Evolutionary conservation across 306 rosid genomes (phyloP), one percentile per base, ranked within the genome.

Genomic region (Medicago lupulina): DNA sequence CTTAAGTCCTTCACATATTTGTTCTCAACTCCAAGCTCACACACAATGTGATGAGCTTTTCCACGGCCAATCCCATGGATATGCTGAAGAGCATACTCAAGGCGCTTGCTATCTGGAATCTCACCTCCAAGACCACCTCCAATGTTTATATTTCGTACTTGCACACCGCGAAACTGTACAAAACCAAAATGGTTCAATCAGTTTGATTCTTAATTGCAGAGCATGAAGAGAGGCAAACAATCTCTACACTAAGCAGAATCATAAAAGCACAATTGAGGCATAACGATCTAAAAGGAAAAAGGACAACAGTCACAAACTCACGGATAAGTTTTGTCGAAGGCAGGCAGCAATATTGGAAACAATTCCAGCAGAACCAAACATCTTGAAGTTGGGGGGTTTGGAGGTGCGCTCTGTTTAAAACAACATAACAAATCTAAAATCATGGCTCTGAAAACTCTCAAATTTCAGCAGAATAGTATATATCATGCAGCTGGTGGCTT

Each of bases 61-160:
- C 85, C 28, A 39, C 84, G 87, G 39, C 97, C 93, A 76, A 91
- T 79, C 39, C 97, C 97, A 44, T 89, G 88, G 71, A 91, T 71
- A 71, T 81, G 85, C 77, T 82, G 97, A 38, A 89, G 92, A 51
- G 97, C 92, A 67, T 44, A 85, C 82, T 79, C 70, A 4, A 89
- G 92, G 59, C 88, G 77, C 84, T 91, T 89, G 60, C 76, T 66
- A 75, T 89, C 97, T 18, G 93, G 97, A 71, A 91, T 91, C 76
- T 91, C 97, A 59, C 89, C 89, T 62, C 85, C 88, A 67, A 89
- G 73, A 53, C 97, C 97, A 58, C 93, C 97, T 76, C 84, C 90
- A 57, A 91, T 85, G 75, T 76, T 85, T 41, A 91, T 83, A 70
- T 81, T 69, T 50, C 81, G 82, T 9, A 59, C 83, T 8, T 73